Conservation (phyloP, 2,329 filamentous ascomycete species). For the Aspergillus alliaceus region DNA sequence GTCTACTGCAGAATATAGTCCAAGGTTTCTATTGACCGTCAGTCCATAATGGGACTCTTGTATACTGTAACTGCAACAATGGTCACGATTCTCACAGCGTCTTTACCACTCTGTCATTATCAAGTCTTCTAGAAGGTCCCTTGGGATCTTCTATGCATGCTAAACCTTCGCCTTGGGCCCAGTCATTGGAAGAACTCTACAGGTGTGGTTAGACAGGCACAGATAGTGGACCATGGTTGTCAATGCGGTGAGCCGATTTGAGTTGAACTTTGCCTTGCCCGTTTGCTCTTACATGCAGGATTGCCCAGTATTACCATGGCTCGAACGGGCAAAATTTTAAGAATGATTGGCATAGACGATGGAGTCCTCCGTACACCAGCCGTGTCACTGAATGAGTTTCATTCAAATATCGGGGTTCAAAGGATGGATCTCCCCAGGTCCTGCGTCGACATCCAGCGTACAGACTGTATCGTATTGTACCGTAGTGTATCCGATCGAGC, state of each 20-base stretch:
- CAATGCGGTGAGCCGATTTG: conserved; percentile 4
- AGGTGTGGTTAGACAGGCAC: conserved; percentile 16
- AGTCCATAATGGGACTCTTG: not conserved
- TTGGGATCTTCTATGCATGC: conserved; percentile 22
- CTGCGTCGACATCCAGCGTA: no score
- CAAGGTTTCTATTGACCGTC: not conserved
- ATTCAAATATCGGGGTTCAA: not conserved
- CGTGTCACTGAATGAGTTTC: not conserved
- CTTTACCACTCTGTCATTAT: conserved; percentile 4
- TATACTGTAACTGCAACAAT: not conserved
- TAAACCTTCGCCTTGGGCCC: conserved; percentile 9
- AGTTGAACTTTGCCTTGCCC: conserved; percentile 3
- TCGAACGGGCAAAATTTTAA: not conserved
- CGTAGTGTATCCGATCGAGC: not conserved
- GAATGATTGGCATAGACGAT: not conserved
- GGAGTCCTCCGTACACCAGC: not conserved
- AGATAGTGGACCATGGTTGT: conserved; percentile 11
- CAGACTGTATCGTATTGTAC: not conserved
- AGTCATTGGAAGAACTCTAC: conserved; percentile 11
- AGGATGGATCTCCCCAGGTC: no score
- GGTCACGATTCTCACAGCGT: not conserved
- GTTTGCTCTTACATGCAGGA: conserved; percentile 4
- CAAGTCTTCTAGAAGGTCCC: conserved; percentile 21
- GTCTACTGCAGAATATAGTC: not conserved
- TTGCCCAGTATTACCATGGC: conserved; percentile 2